Percentiles rank a stretch among this genome's conserved stretches.
phyloP scores from a whole-genome alignment of 2,329 filamentous ascomycete species.

The Apiospora marii region DNA sequence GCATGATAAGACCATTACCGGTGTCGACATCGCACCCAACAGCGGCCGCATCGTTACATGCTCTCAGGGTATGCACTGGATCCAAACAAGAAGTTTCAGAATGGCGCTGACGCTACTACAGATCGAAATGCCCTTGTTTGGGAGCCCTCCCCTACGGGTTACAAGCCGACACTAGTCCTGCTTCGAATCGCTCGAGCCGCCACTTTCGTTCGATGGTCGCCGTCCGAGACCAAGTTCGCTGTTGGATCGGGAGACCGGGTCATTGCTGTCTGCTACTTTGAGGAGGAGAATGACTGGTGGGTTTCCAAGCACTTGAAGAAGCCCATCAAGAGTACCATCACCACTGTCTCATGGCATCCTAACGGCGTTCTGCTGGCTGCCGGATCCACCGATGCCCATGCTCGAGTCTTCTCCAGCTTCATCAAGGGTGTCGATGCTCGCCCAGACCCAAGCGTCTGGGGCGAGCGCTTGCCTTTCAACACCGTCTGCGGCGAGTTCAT shows the following conservation, averaged over 20 bases:
- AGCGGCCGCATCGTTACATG: slow-evolving; percentile 96
- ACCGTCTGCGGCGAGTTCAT: slow-evolving; percentile 96
- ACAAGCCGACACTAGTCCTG: slow-evolving; percentile 96
- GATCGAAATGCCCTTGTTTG: slow-evolving; percentile 98
- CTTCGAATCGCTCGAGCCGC: slow-evolving; percentile 96
- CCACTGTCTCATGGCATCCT: slow-evolving; percentile 93
- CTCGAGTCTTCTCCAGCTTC: slow-evolving; percentile 92
- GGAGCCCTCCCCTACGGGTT: slow-evolving; percentile 91
- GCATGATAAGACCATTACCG: slow-evolving; percentile 96
- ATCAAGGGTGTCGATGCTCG: slow-evolving; percentile 92
- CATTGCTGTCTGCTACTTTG: slow-evolving; percentile 97
- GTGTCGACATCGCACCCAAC: slow-evolving; percentile 91
- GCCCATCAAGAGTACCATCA: slow-evolving; percentile 96
- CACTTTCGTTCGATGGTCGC: slow-evolving; percentile 97
- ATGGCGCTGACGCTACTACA: not conserved
- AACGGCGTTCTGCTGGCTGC: slow-evolving; percentile 95
- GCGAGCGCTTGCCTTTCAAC: slow-evolving; percentile 95
- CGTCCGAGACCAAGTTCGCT: slow-evolving; percentile 95
- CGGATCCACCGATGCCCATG: slow-evolving; percentile 96
- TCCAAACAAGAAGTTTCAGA: slow-evolving; percentile 1
- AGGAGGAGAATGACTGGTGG: slow-evolving; percentile 99
- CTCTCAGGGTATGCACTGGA: slow-evolving; percentile 77
- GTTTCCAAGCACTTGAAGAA: slow-evolving; percentile 99
- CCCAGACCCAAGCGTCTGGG: slow-evolving; percentile 89
- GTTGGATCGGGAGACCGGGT: slow-evolving; percentile 95